A percentile compares a stretch with the other conserved stretches of the same genome.
phyloP scores from a whole-genome alignment of 2,329 filamentous ascomycete species.

The Sporothrix phasma region DNA sequence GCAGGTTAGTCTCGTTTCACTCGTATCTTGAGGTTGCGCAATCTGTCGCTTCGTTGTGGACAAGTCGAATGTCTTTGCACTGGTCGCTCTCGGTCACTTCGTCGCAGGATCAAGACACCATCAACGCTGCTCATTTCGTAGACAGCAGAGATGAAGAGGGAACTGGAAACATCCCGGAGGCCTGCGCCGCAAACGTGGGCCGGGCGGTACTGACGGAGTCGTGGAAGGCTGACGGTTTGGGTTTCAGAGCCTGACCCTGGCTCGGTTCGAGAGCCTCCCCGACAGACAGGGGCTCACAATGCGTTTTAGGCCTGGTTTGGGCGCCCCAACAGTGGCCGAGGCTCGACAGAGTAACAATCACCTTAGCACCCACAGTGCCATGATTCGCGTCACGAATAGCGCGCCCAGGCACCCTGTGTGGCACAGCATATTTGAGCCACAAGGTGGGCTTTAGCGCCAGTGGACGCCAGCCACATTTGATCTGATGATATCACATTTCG shows the following conservation, averaged over 20 bases:
- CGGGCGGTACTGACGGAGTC: not conserved
- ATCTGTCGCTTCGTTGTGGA: not conserved
- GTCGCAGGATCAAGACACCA: not conserved
- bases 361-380: not conserved
- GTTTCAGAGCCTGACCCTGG: conserved; percentile 7
- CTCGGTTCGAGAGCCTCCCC: not conserved
- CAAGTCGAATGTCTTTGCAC: not conserved
- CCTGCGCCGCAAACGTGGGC: conserved; percentile 4
- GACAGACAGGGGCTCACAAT: not conserved
- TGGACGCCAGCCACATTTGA: not conserved
- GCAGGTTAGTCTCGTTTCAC: not conserved
- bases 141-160: not conserved
- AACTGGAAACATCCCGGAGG: conserved; percentile 1
- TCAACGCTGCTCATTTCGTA: not conserved
- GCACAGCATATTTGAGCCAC: not conserved
- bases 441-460: not conserved
- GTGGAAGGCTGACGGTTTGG: not conserved
- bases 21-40: not conserved
- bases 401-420: not conserved
- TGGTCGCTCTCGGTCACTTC: not conserved
- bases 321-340: not conserved
- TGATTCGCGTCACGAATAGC: not conserved
- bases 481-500: not conserved
- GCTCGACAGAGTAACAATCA: not conserved
- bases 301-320: not conserved